These are phyloP conservation scores for Phytophthora meadii DNA, from an alignment of 352 stramenopile genomes.

Conservation along the genomic window DNA sequence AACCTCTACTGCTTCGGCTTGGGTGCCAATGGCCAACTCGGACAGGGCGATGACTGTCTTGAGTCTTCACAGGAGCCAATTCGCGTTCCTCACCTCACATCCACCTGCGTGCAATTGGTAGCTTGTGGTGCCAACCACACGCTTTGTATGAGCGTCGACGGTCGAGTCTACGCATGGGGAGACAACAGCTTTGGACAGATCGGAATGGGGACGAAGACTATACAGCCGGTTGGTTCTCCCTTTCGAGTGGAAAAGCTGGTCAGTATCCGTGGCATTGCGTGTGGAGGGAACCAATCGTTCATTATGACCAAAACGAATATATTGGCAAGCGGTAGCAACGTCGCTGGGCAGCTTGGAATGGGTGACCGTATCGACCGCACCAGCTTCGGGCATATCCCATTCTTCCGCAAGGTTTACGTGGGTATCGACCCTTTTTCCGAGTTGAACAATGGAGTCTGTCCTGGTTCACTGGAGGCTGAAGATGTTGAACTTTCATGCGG, in stretches of 20 bases:
- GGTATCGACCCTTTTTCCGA: slow-evolving; percentile 1
- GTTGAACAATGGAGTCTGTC: neutral
- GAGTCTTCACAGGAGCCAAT: slow-evolving; percentile 67
- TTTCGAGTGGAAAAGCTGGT: slow-evolving; percentile 61
- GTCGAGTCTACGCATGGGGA: slow-evolving; percentile 68
- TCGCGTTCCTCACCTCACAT: slow-evolving; percentile 49
- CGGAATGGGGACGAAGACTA: slow-evolving; percentile 44
- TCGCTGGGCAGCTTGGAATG: slow-evolving; percentile 68
- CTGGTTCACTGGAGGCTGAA: slow-evolving; percentile 14
- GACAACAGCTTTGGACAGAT: slow-evolving; percentile 73
- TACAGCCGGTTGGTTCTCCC: slow-evolving; percentile 41
- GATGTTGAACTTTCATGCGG: slow-evolving; percentile 60
- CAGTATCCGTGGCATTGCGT: slow-evolving; percentile 52
- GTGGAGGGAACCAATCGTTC: slow-evolving; percentile 66
- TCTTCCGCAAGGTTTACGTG: slow-evolving; percentile 49
- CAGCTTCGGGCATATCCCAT: slow-evolving; percentile 56
- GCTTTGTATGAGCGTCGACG: slow-evolving; percentile 63
- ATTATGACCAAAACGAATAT: slow-evolving; percentile 63
- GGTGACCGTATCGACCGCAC: slow-evolving; percentile 53
- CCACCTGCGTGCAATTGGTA: slow-evolving; percentile 53
- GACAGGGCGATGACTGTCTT: slow-evolving; percentile 60
- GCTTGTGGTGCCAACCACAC: slow-evolving; percentile 71
- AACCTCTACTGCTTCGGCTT: slow-evolving; percentile 80
- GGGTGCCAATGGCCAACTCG: slow-evolving; percentile 55
- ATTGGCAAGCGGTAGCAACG: slow-evolving; percentile 65